Percentiles rank a stretch among this genome's conserved stretches.
These are phyloP conservation scores for Ceratocystis harringtonii DNA, from an alignment of 2,329 filamentous ascomycete genomes.

Conservation along the genomic window DNA sequence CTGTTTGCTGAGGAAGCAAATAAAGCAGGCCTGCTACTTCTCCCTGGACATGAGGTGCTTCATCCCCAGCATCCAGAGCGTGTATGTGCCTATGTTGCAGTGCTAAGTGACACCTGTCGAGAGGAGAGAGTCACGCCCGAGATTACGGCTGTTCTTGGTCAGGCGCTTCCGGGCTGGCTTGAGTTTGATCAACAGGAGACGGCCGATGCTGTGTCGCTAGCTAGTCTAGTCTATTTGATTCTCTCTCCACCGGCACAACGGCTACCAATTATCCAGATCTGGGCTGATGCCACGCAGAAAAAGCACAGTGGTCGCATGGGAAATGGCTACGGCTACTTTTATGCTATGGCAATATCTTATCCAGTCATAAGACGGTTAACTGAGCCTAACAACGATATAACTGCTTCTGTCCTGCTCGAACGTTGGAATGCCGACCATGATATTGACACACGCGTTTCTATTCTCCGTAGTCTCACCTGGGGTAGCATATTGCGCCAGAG, in stretches of 20 bases:
- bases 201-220: conserved; percentile 34
- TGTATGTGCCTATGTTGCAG: conserved; percentile 16
- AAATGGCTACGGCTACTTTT: conserved; percentile 37
- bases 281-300: conserved; percentile 31
- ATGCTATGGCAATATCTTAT: conserved; percentile 37
- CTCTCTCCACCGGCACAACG: conserved; percentile 28
- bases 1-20: background rate
- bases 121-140: background rate
- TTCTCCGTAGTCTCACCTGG: conserved; percentile 39
- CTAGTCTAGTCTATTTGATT: conserved; percentile 35
- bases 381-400: conserved; percentile 21
- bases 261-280: conserved; percentile 29
- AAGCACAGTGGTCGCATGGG: conserved; percentile 24
- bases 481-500: conserved; percentile 32
- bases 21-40: background rate
- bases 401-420: conserved; percentile 32
- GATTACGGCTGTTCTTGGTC: conserved; percentile 2
- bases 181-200: conserved; percentile 36
- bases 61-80: conserved; percentile 3
- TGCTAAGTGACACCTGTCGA: conserved; percentile 17
- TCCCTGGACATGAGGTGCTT: conserved; percentile 7
- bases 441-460: conserved; percentile 38
- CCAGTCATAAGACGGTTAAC: conserved; percentile 24
- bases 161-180: conserved; percentile 26
- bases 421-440: conserved; percentile 38